Evolutionary conservation across 73 alveolate species (phyloP).

Genomic region (Symbiodinium natans): DNA sequence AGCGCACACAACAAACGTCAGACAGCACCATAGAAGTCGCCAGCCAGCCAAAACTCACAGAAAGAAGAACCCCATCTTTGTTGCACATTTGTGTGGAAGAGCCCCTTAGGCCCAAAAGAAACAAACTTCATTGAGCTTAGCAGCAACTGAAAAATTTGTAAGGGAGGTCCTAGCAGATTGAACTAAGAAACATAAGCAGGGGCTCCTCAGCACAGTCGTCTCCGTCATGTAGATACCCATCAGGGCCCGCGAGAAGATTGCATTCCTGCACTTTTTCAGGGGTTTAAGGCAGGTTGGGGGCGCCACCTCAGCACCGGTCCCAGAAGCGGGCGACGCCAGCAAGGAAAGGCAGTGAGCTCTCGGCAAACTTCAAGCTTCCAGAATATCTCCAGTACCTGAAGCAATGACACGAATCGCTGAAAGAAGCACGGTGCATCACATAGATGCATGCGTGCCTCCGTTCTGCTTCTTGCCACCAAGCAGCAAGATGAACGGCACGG

Average conservation of each 20-base stretch:
- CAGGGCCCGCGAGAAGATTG: constrained; percentile 18
- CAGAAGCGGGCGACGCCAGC: constrained; percentile 68
- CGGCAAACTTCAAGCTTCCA: constrained; percentile 43
- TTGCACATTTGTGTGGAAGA: too few relatives aligned
- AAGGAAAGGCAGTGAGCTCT: constrained; percentile 43
- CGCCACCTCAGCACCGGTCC: background rate
- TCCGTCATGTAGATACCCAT: constrained; percentile 49
- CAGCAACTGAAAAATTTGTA: too few relatives aligned
- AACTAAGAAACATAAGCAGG: too few relatives aligned
- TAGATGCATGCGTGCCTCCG: background rate
- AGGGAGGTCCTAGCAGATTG: too few relatives aligned
- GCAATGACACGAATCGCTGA: background rate
- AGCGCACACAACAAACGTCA: too few relatives aligned
- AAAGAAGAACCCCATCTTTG: too few relatives aligned
- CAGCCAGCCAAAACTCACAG: too few relatives aligned
- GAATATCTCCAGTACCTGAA: constrained; percentile 49
- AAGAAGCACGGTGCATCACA: background rate
- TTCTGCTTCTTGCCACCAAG: background rate
- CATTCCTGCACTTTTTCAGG: constrained; percentile 19
- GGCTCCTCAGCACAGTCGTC: constrained; percentile 85
- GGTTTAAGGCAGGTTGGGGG: background rate
- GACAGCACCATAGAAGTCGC: too few relatives aligned
- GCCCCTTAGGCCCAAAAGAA: too few relatives aligned
- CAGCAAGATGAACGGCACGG: constrained; percentile 69
- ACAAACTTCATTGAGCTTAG: too few relatives aligned